phyloP scores from a whole-genome alignment of 2,329 filamentous ascomycete species.

The Trichoderma breve region DNA sequence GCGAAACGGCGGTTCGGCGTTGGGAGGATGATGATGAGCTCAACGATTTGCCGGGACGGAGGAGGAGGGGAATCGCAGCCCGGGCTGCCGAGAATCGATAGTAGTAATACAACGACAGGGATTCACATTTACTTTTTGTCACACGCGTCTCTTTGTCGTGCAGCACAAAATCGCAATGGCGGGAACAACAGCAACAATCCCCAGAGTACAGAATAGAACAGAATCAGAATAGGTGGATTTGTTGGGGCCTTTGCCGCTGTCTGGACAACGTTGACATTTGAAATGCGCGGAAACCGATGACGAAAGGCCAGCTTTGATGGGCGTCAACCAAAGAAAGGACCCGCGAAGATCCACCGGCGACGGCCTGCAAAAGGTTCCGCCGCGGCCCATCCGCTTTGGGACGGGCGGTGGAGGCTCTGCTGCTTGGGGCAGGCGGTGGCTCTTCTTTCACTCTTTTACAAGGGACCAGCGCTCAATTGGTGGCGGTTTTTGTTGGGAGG shows the following conservation, averaged over 20 bases:
- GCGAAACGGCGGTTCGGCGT: neutral
- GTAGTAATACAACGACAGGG: neutral
- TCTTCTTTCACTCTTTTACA: neutral
- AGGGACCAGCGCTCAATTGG: neutral
- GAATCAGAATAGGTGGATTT: neutral
- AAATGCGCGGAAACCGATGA: constrained; percentile 4
- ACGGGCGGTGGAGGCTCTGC: neutral
- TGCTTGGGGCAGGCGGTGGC: neutral
- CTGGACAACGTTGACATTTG: neutral
- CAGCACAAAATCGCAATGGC: neutral
- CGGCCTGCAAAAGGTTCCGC: neutral
- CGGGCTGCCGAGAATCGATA: neutral
- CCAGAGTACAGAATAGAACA: neutral
- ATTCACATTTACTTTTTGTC: neutral
- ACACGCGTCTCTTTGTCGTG: neutral
- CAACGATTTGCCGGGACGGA: neutral
- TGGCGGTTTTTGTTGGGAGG: neutral
- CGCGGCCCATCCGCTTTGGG: neutral
- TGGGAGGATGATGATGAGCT: neutral
- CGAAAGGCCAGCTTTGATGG: constrained; percentile 18
- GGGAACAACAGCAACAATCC: neutral
- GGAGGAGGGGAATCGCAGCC: constrained; percentile 2
- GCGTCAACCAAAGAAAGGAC: neutral
- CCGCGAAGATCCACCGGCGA: neutral
- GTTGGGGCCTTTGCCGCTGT: neutral